These are phyloP conservation scores for Eleusine indica DNA, from an alignment of 176 grass and related monocot genomes.

Conservation along the genomic window DNA sequence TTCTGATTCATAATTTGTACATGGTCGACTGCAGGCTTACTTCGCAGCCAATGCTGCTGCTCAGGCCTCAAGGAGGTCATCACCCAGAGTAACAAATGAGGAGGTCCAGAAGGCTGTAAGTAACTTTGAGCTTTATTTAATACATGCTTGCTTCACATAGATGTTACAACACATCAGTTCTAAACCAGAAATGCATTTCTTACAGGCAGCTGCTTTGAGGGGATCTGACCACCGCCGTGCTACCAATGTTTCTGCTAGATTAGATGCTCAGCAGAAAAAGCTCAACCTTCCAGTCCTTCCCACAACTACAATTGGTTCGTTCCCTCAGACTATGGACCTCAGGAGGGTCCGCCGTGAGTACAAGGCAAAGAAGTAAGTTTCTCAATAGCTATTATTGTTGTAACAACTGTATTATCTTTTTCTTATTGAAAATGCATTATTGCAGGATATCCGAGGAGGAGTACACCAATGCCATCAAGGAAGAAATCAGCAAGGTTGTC, in stretches of 20 bases:
- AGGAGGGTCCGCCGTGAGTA: constrained; percentile 91
- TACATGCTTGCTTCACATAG: background rate
- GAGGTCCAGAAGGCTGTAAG: constrained; percentile 94
- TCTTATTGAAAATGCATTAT: constrained; percentile 38
- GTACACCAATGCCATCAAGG: constrained; percentile 79
- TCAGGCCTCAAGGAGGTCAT: constrained; percentile 82
- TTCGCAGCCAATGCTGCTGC: constrained; percentile 83
- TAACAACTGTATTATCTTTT: background rate
- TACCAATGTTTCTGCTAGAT: constrained; percentile 72
- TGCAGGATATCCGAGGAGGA: constrained; percentile 79
- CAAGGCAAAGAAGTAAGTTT: constrained; percentile 88
- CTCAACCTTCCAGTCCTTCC: constrained; percentile 92
- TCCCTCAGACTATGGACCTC: constrained; percentile 90
- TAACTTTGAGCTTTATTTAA: constrained; percentile 32
- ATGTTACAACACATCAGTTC: constrained; percentile 5
- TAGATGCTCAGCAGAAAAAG: constrained; percentile 94
- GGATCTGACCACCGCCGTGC: constrained; percentile 86
- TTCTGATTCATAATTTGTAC: constrained; percentile 34
- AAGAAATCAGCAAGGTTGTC: constrained; percentile 94
- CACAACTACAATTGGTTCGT: constrained; percentile 93
- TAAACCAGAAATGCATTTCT: constrained; percentile 43
- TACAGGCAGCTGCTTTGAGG: constrained; percentile 86
- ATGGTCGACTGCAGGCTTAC: constrained; percentile 66
- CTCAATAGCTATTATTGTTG: background rate
- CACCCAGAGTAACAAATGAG: constrained; percentile 88